These are phyloP conservation scores for Setaria viridis DNA, from an alignment of 202 grass and related monocot species.

Conservation along the genomic window DNA sequence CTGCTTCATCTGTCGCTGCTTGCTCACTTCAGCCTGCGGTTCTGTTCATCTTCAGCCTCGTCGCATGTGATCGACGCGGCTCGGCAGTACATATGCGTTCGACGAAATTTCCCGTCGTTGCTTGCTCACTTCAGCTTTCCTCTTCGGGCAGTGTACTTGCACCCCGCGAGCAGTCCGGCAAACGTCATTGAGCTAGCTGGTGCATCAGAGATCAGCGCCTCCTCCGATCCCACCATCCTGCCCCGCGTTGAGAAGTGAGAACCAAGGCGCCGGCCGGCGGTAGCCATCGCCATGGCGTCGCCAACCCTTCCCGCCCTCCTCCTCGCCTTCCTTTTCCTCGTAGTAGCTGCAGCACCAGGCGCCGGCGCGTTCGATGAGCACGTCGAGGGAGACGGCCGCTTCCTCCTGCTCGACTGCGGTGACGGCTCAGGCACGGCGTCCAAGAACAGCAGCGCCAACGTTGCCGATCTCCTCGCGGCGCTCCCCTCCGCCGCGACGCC, in stretches of 20 bases:
- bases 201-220: neutral
- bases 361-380: neutral
- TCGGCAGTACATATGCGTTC: neutral
- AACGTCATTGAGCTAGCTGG: neutral
- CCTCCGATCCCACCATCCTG: neutral
- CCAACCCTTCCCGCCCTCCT: neutral
- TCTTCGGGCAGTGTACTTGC: neutral
- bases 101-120: neutral
- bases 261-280: neutral
- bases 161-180: too few species aligned
- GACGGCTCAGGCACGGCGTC: neutral
- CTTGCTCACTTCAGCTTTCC: neutral
- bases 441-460: neutral
- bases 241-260: neutral
- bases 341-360: neutral
- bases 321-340: neutral
- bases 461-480: neutral
- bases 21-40: neutral
- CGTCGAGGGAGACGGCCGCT: neutral
- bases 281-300: neutral
- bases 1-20: neutral
- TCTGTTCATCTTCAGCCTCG: neutral
- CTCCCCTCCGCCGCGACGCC: neutral
- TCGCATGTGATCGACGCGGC: neutral
- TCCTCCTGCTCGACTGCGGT: neutral